Percentiles rank a stretch among this genome's conserved stretches.
Evolutionary conservation across 306 rosid genomes (phyloP).

Genomic region (Rosa rugosa): DNA sequence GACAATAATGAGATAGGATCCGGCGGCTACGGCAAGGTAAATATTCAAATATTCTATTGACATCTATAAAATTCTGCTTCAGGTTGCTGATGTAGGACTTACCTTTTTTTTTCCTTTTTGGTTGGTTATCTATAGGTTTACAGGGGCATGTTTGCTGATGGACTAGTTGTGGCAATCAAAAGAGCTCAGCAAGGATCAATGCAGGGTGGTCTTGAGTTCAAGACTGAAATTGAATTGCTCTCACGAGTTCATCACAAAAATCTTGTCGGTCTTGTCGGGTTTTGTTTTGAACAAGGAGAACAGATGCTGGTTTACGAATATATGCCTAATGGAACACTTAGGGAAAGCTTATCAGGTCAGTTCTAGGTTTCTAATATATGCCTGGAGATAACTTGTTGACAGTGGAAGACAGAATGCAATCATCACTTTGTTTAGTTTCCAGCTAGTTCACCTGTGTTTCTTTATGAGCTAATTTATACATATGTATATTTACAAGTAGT

Average conservation of each 20-base stretch:
- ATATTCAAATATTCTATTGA: conserved; percentile 7
- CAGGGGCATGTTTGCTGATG: conserved; percentile 71
- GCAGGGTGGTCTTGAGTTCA: conserved; percentile 95
- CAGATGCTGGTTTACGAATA: conserved; percentile 89
- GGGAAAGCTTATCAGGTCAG: conserved; percentile 76
- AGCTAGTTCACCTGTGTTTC: neutral
- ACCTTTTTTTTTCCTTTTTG: conserved; percentile 4
- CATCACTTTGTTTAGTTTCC: neutral
- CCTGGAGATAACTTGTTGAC: neutral
- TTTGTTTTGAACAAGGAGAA: conserved; percentile 95
- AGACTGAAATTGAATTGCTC: conserved; percentile 92
- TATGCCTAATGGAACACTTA: conserved; percentile 81
- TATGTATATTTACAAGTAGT: neutral
- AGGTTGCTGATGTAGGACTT: neutral
- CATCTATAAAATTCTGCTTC: conserved; percentile 6
- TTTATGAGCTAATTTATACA: neutral
- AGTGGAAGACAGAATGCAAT: neutral
- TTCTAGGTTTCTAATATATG: neutral
- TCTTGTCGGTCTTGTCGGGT: conserved; percentile 89
- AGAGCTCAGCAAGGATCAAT: conserved; percentile 96
- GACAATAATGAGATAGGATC: conserved; percentile 71
- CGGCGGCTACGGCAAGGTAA: conserved; percentile 98
- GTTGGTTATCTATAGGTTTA: conserved; percentile 55
- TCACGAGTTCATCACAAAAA: conserved; percentile 99
- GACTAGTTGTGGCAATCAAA: conserved; percentile 78